phyloP scores from a whole-genome alignment of 257 asterid genomes.

The Solanum corneliomulleri region DNA sequence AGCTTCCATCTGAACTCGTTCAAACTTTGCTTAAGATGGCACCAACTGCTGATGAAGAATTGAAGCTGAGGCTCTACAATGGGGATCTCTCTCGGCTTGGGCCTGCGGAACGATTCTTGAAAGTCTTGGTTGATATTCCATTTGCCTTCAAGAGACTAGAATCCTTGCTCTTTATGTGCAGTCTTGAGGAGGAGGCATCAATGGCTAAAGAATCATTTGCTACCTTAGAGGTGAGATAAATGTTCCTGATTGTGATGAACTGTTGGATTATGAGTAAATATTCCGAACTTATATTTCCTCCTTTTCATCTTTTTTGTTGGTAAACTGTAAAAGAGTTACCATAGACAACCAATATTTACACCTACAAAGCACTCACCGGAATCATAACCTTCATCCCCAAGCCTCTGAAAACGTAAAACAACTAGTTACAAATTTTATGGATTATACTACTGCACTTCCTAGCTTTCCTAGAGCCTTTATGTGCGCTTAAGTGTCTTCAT shows the following conservation, averaged over 20 bases:
- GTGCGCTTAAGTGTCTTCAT: background rate
- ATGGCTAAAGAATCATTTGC: conserved; percentile 43
- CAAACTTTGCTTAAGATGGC: conserved; percentile 78
- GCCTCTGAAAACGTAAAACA: background rate
- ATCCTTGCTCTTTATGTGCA: conserved; percentile 61
- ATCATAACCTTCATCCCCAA: background rate
- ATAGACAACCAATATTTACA: background rate
- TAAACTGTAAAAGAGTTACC: background rate
- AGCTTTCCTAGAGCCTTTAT: background rate
- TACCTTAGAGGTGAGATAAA: conserved; percentile 58
- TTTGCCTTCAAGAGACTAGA: conserved; percentile 76
- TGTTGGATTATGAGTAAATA: background rate
- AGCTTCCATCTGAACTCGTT: conserved; percentile 78
- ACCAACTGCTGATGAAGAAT: conserved; percentile 80
- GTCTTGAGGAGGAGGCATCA: conserved; percentile 57
- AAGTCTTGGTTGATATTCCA: conserved; percentile 70
- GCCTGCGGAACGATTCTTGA: conserved; percentile 78
- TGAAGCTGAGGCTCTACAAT: conserved; percentile 59
- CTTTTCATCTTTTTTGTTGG: background rate
- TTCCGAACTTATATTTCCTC: background rate
- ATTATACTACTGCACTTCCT: background rate
- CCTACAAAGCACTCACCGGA: background rate
- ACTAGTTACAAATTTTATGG: background rate
- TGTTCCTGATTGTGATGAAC: background rate
- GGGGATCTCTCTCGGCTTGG: conserved; percentile 82